phyloP scores from a whole-genome alignment of 495 filamentous ascomycete genomes.

The Xylaria grammica region DNA sequence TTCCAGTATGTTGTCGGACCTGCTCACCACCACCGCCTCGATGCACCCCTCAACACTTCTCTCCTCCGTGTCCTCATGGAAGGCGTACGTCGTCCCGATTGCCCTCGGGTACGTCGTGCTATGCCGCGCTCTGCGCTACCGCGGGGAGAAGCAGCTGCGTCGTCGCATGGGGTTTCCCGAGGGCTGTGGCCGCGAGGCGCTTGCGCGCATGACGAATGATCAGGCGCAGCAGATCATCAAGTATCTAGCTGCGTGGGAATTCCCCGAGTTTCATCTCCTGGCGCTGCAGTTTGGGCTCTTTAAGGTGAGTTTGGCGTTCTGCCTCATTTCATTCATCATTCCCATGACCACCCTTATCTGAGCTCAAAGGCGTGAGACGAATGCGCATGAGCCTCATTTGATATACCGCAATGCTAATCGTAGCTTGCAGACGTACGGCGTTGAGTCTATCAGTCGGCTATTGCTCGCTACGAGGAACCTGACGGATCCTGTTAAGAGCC shows the following conservation, averaged over 20 bases:
- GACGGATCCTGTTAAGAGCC: conserved; percentile 53
- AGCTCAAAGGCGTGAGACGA: background rate
- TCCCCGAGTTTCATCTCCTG: conserved; percentile 61
- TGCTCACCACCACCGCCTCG: background rate
- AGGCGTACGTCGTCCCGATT: conserved; percentile 19
- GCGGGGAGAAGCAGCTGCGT: conserved; percentile 50
- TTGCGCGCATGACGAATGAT: conserved; percentile 66
- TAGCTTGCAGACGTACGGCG: conserved; percentile 62
- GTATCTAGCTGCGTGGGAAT: conserved; percentile 56
- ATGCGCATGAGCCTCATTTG: background rate
- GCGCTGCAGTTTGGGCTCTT: conserved; percentile 70
- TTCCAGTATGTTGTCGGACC: background rate
- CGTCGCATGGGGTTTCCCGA: conserved; percentile 53
- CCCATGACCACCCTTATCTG: background rate
- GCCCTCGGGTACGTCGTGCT: conserved; percentile 40
- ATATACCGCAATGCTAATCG: background rate
- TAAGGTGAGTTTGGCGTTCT: conserved; percentile 43
- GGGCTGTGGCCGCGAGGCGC: conserved; percentile 51
- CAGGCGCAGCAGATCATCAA: conserved; percentile 64
- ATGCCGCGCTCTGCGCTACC: conserved; percentile 54
- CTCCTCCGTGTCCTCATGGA: conserved; percentile 23
- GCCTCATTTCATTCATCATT: background rate
- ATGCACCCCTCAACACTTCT: background rate
- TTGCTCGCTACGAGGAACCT: conserved; percentile 66
- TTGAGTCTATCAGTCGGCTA: conserved; percentile 64